Conservation (phyloP, 1,284 basidiomycete genomes). For the Ganoderma sinense region DNA sequence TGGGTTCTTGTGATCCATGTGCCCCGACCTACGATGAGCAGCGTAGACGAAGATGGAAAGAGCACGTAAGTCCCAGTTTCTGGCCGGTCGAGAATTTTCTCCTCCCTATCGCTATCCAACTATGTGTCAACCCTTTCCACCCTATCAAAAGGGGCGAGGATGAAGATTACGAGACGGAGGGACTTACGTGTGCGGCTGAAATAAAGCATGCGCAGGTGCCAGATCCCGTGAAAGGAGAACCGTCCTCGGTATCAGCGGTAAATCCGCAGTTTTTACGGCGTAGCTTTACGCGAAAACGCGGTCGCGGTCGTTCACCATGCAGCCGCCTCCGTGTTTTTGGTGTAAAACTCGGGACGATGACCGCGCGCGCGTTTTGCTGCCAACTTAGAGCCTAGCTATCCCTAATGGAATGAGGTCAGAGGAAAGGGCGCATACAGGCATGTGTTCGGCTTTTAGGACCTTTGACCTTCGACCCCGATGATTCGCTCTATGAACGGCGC, state of each 20-base stretch:
- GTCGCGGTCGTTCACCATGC: constrained; percentile 11
- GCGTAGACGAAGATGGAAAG: not conserved
- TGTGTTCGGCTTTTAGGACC: not conserved
- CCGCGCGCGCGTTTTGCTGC: not conserved
- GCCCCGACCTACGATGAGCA: not conserved
- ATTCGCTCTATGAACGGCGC: constrained; percentile 5
- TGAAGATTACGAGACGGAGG: not conserved
- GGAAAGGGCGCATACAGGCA: not conserved
- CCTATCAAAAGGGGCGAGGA: not conserved
- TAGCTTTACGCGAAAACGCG: not conserved
- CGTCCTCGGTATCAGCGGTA: not conserved
- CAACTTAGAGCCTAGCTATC: not conserved
- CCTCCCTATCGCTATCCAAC: not conserved
- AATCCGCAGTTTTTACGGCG: constrained; percentile 4
- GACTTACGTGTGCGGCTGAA: not conserved
- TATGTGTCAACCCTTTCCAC: not conserved
- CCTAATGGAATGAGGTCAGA: not conserved
- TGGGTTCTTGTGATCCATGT: not conserved
- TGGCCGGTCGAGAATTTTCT: not conserved
- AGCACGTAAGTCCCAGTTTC: not conserved
- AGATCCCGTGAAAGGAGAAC: not conserved
- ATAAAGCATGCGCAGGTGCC: not conserved
- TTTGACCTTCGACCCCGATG: too few relatives aligned
- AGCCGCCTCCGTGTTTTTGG: not conserved
- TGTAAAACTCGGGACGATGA: not conserved